These are phyloP conservation scores for Hymenoscyphus linearis DNA, from an alignment of 2,329 filamentous ascomycete species.

Conservation along the genomic window DNA sequence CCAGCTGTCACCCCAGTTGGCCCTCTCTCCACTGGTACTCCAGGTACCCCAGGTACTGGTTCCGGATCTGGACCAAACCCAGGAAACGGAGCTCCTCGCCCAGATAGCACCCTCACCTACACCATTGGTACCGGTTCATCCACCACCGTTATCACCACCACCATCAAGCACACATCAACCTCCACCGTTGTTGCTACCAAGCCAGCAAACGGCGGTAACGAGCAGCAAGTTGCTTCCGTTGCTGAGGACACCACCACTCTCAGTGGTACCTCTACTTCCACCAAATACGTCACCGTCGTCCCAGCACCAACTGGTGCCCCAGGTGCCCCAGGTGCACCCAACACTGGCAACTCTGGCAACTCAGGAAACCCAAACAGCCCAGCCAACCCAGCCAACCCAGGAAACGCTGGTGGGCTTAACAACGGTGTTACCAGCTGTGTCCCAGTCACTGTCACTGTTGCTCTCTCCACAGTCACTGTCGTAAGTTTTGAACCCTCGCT, in stretches of 20 bases:
- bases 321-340: not conserved
- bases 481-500: constrained; percentile 6
- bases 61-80: not conserved
- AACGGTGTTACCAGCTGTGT: constrained; percentile 13
- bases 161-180: constrained; percentile 37
- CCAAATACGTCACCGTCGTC: constrained; percentile 22
- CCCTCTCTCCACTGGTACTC: constrained; percentile 12
- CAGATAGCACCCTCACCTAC: constrained; percentile 34
- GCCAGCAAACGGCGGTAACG: constrained; percentile 1
- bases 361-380: not conserved
- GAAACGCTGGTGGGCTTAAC: constrained; percentile 2
- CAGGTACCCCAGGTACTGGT: too few species aligned
- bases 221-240: constrained; percentile 2
- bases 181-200: constrained; percentile 26
- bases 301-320: constrained; percentile 6
- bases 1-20: not conserved
- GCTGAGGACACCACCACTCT: constrained; percentile 14
- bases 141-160: constrained; percentile 42
- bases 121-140: constrained; percentile 36
- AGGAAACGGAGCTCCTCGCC: not conserved
- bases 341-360: not conserved
- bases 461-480: constrained; percentile 24
- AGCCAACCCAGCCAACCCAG: not conserved
- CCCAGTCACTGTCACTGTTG: constrained; percentile 29
- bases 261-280: constrained; percentile 18